phyloP scores from a whole-genome alignment of 768 basidiomycete species.

The Paxillus involutus region DNA sequence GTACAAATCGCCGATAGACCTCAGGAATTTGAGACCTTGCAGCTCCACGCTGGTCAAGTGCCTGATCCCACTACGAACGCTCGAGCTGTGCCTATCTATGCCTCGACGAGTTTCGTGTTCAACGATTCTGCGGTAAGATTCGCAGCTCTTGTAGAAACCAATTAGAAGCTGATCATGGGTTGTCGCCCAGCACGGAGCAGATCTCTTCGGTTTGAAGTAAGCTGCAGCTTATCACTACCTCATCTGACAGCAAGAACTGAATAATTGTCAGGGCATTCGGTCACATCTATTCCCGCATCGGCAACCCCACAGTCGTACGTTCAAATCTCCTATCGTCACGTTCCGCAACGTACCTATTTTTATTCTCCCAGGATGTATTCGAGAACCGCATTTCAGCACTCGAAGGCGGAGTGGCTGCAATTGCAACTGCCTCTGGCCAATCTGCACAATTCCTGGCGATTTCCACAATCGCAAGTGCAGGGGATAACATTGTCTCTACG shows the following conservation, averaged over 20 bases:
- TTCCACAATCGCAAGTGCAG: constrained; percentile 46
- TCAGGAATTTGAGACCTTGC: constrained; percentile 61
- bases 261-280: constrained; percentile 35
- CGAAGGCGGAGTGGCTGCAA: constrained; percentile 61
- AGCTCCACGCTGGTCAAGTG: constrained; percentile 61
- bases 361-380: constrained; percentile 51
- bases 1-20: constrained; percentile 15
- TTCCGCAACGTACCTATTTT: neutral
- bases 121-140: constrained; percentile 46
- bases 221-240: neutral
- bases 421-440: constrained; percentile 58
- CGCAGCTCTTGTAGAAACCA: neutral
- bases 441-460: constrained; percentile 64
- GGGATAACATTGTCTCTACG: constrained; percentile 69
- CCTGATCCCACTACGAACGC: constrained; percentile 55
- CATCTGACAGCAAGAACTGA: neutral
- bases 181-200: constrained; percentile 47
- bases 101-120: constrained; percentile 56
- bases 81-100: constrained; percentile 64
- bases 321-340: neutral
- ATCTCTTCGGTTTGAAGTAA: constrained; percentile 48
- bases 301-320: constrained; percentile 57
- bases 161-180: constrained; percentile 2
- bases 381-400: constrained; percentile 65
- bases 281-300: constrained; percentile 54